Evolutionary conservation across 768 basidiomycete genomes (phyloP).

Genomic region (Imleria badia): DNA sequence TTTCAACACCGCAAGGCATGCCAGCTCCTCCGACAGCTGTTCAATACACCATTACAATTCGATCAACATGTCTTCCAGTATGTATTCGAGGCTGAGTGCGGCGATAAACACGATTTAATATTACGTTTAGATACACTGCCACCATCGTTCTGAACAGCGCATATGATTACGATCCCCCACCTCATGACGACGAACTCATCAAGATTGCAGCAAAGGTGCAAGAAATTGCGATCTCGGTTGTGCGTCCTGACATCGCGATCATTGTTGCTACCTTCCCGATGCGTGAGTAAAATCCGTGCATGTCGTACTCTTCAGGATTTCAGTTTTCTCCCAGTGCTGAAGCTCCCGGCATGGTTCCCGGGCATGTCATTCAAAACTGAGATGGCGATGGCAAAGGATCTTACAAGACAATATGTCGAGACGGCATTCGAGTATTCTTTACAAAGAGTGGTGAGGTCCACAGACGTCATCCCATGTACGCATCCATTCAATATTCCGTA

Average conservation of each 20-base stretch:
- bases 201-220: background rate
- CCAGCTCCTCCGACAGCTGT: slow-evolving; percentile 29
- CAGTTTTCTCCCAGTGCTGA: slow-evolving; percentile 2
- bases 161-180: slow-evolving; percentile 12
- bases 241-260: slow-evolving; percentile 6
- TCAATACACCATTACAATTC: slow-evolving; percentile 29
- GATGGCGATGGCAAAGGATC: background rate
- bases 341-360: slow-evolving; percentile 15
- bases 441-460: background rate
- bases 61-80: slow-evolving; percentile 9
- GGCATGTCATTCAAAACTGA: background rate
- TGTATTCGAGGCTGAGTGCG: slow-evolving; percentile 24
- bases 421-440: background rate
- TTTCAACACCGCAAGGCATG: slow-evolving; percentile 30
- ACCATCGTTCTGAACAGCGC: slow-evolving; percentile 1
- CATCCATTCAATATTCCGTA: background rate
- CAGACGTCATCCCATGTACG: background rate
- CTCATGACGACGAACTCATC: slow-evolving; percentile 6
- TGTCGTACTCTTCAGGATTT: background rate
- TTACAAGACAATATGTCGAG: background rate
- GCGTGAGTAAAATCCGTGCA: background rate
- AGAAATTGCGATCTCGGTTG: background rate
- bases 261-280: slow-evolving; percentile 1
- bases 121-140: slow-evolving; percentile 4
- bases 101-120: background rate